Evolutionary conservation across 2,329 filamentous ascomycete genomes (phyloP), one percentile per base, ranked within the genome.

Genomic region (Diplodia mutila): DNA sequence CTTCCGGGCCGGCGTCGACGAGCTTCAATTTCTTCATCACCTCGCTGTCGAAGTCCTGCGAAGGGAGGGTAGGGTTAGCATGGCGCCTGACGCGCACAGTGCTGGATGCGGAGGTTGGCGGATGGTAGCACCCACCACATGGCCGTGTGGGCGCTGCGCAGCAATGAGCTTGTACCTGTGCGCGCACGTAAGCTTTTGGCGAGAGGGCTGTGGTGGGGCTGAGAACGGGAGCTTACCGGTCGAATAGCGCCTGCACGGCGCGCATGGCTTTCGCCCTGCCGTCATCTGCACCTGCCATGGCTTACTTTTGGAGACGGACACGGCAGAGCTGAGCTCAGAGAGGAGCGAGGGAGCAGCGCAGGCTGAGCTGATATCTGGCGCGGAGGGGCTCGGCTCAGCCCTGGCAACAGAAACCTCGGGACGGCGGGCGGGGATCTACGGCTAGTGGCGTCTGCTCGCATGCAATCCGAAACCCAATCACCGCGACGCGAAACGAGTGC

Each of bases 1-100:
- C 78, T 51, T 79, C 75, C 0, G 75, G 69, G 2, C 73, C 73
- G 11, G 78, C 78, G 69, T 80, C 77, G 48, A 79, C 68, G 18
- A 80, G 68, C 65, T 77, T 75, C 70, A 79, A 61, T 34, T 73
- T 74, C 6, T 76, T 68, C 78, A 80, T 80, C 37, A 79, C 75
- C 51, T 77, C 72, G 51, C 71, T 69, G 67, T 80, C 78, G 65
- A 77, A 80, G 67, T 79, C 77, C 77, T 80, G 52, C 8, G 21
- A 25, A 18, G 7, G 54, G 14, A 18, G 65, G 14, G 32, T 49
- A 49, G 25, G 11, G 18, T 64, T n/a, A 65, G 46, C 32, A 23
- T 25, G 29, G 39, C 32, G 32, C 39, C 51, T 27, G 16, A 16
- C 16, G 16, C 39, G 42, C 42, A 21, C 42, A n/a, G 42, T n/a